Conservation (phyloP, 768 basidiomycete genomes). For the Tubosaeta sp. region DNA sequence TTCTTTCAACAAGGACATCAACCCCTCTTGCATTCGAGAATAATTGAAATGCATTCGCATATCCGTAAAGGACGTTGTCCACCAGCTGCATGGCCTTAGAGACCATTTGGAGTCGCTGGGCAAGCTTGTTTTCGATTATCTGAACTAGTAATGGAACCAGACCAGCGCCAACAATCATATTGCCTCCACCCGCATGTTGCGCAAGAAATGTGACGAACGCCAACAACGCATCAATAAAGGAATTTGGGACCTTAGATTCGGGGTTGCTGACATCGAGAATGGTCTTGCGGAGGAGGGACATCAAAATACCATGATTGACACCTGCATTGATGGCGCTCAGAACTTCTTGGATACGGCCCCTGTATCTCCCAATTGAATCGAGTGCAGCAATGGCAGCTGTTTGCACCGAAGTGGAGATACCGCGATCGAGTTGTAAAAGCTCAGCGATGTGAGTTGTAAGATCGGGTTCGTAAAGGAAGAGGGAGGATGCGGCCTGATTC, state of each 20-base stretch:
- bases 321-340: constrained; percentile 89
- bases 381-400: constrained; percentile 85
- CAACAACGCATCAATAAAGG: constrained; percentile 80
- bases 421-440: constrained; percentile 75
- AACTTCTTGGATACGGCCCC: constrained; percentile 80
- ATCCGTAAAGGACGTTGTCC: constrained; percentile 89
- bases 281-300: constrained; percentile 82
- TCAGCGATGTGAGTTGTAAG: constrained; percentile 86
- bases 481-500: constrained; percentile 66
- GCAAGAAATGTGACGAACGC: constrained; percentile 86
- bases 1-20: constrained; percentile 77
- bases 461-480: constrained; percentile 95
- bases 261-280: constrained; percentile 67
- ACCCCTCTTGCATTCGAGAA: constrained; percentile 86
- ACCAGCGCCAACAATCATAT: constrained; percentile 94
- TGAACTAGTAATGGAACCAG: constrained; percentile 86
- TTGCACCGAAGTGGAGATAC: constrained; percentile 68
- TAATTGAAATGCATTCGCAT: constrained; percentile 79
- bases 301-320: constrained; percentile 92
- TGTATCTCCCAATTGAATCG: constrained; percentile 85
- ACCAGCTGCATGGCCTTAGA: constrained; percentile 90
- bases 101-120: constrained; percentile 67
- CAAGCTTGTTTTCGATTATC: constrained; percentile 72
- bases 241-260: constrained; percentile 61
- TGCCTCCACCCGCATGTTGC: constrained; percentile 78